These are phyloP conservation scores for Aspergillus spinulosporus DNA, from an alignment of 2,329 filamentous ascomycete genomes.

Conservation along the genomic window DNA sequence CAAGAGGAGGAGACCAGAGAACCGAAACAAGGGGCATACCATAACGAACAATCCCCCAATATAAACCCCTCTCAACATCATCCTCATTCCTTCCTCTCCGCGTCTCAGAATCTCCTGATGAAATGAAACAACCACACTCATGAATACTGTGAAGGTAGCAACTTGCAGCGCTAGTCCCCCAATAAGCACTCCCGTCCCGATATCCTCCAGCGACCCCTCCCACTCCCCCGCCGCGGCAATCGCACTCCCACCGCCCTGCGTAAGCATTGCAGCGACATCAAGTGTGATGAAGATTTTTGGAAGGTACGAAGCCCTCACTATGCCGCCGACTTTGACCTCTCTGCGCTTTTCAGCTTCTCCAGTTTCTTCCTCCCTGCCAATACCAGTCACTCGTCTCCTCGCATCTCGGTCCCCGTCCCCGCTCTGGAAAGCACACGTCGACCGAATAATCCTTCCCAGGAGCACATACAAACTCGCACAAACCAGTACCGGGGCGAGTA, in stretches of 20 bases:
- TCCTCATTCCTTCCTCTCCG: neutral
- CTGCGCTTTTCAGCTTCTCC: constrained; percentile 28
- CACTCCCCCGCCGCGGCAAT: constrained; percentile 49
- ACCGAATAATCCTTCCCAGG: constrained; percentile 46
- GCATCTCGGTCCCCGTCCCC: neutral
- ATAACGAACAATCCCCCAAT: constrained; percentile 38
- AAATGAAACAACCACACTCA: constrained; percentile 44
- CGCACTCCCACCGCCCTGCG: constrained; percentile 48
- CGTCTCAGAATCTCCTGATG: constrained; percentile 22
- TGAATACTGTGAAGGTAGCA: constrained; percentile 43
- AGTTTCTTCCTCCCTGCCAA: constrained; percentile 26
- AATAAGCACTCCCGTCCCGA: constrained; percentile 47
- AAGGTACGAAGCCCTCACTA: constrained; percentile 38
- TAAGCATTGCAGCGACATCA: constrained; percentile 49
- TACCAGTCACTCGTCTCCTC: neutral
- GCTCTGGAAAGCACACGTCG: constrained; percentile 13
- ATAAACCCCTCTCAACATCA: neutral
- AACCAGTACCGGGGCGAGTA: constrained; percentile 52
- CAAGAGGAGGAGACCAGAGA: neutral
- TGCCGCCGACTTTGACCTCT: constrained; percentile 13
- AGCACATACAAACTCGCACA: constrained; percentile 56
- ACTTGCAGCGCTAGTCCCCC: constrained; percentile 47
- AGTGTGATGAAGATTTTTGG: constrained; percentile 50
- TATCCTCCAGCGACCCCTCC: constrained; percentile 41
- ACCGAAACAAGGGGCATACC: constrained; percentile 34